Conservation (phyloP, 768 basidiomycete species). For the Naganishia onofrii region DNA sequence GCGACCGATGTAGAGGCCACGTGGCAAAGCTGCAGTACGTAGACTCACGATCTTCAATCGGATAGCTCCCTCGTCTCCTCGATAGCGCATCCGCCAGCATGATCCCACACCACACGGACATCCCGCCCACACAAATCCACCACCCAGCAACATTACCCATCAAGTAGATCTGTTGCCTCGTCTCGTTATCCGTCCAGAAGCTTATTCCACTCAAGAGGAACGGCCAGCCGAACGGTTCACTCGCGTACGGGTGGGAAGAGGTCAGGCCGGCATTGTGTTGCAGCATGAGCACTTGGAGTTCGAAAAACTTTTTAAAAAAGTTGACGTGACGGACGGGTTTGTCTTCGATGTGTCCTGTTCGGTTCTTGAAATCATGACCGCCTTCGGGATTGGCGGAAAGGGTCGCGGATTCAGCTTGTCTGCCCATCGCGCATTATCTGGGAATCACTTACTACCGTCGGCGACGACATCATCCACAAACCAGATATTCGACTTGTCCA, state of each 20-base stretch:
- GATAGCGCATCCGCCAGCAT: conserved; percentile 85
- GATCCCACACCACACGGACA: conserved; percentile 86
- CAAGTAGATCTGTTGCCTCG: conserved; percentile 89
- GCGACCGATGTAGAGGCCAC: too few relatives aligned
- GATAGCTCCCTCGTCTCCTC: conserved; percentile 75
- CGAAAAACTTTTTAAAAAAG: conserved; percentile 92
- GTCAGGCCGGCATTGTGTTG: conserved; percentile 99
- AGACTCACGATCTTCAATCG: conserved; percentile 79
- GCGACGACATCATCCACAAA: conserved; percentile 76
- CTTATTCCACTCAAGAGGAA: conserved; percentile 94
- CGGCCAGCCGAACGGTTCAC: conserved; percentile 95
- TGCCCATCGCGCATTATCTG: neutral
- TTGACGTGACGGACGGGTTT: conserved; percentile 77
- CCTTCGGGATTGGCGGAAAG: conserved; percentile 50
- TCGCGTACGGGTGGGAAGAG: conserved; percentile 95
- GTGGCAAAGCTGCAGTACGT: too few relatives aligned
- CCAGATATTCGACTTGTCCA: conserved; percentile 82
- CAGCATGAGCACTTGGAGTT: conserved; percentile 90
- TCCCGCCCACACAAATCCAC: conserved; percentile 85
- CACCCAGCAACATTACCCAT: conserved; percentile 91
- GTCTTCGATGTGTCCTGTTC: conserved; percentile 57
- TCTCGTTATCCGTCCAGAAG: conserved; percentile 85
- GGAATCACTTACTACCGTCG: conserved; percentile 62
- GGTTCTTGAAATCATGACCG: conserved; percentile 60
- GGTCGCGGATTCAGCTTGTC: neutral